Percentiles rank a stretch among this genome's conserved stretches.
phyloP scores from a whole-genome alignment of 2,329 filamentous ascomycete genomes.

The Aspergillus fumigatus region DNA sequence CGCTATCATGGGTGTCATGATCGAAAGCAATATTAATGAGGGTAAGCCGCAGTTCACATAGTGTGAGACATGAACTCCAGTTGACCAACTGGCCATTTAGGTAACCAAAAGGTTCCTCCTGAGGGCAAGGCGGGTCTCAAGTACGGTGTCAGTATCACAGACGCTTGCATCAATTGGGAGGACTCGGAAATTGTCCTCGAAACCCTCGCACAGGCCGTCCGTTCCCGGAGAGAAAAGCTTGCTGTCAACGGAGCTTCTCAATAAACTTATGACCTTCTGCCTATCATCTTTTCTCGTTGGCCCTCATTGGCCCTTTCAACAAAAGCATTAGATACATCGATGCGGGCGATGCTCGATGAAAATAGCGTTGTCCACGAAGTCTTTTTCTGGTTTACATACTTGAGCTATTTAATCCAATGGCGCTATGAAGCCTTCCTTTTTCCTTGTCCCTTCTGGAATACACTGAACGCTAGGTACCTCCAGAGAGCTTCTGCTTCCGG shows the following conservation, averaged over 20 bases:
- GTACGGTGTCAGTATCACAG: constrained; percentile 94
- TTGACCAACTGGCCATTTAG: constrained; percentile 21
- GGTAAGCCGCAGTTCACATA: constrained; percentile 47
- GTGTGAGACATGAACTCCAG: not conserved
- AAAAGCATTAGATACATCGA: not conserved
- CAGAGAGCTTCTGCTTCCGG: not conserved
- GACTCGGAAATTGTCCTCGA: constrained; percentile 78
- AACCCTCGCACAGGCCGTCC: constrained; percentile 73
- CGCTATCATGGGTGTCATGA: constrained; percentile 96
- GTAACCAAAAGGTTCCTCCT: constrained; percentile 83
- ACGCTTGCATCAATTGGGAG: constrained; percentile 94
- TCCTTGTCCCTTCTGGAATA: not conserved
- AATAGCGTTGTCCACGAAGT: not conserved
- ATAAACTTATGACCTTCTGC: not conserved
- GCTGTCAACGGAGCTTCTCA: constrained; percentile 7
- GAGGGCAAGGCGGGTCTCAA: constrained; percentile 81
- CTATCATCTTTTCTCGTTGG: no score
- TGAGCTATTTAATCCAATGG: not conserved
- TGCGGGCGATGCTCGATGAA: not conserved
- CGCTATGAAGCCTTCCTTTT: not conserved
- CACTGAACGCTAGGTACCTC: not conserved
- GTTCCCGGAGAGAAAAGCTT: constrained; percentile 59
- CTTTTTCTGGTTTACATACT: not conserved
- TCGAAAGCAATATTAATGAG: constrained; percentile 95
- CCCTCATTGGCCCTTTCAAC: not conserved